Evolutionary conservation across 495 filamentous ascomycete species (phyloP).

Genomic region (Neurospora tetrasperma): DNA sequence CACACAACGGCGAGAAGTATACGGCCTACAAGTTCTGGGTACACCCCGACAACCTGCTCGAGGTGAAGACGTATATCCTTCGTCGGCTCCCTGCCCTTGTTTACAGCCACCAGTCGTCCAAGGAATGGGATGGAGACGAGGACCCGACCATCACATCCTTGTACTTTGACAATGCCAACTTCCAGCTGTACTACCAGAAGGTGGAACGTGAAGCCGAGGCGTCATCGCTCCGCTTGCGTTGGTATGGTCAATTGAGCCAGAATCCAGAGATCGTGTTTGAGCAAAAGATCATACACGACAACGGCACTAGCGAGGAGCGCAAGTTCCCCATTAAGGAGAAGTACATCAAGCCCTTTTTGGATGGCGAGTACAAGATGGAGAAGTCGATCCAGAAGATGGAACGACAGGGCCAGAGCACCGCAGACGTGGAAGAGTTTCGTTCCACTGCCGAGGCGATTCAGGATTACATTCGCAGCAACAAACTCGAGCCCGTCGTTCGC

Average conservation of each 20-base stretch:
- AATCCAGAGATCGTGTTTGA: slow-evolving; percentile 74
- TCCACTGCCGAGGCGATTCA: slow-evolving; percentile 68
- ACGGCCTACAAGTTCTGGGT: slow-evolving; percentile 98
- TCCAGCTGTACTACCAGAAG: slow-evolving; percentile 77
- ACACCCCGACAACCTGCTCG: slow-evolving; percentile 84
- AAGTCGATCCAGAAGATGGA: slow-evolving; percentile 79
- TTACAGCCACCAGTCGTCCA: slow-evolving; percentile 79
- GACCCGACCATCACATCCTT: slow-evolving; percentile 91
- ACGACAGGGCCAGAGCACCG: slow-evolving; percentile 46
- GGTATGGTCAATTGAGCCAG: slow-evolving; percentile 76
- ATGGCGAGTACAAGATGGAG: slow-evolving; percentile 84
- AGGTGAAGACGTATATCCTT: slow-evolving; percentile 90
- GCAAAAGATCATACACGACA: slow-evolving; percentile 75
- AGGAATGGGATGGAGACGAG: slow-evolving; percentile 60
- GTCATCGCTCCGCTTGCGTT: slow-evolving; percentile 75
- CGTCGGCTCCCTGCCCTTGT: slow-evolving; percentile 82
- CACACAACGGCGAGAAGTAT: slow-evolving; percentile 55
- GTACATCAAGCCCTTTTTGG: slow-evolving; percentile 80
- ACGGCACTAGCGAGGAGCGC: slow-evolving; percentile 63
- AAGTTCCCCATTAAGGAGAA: slow-evolving; percentile 84
- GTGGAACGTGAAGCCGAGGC: slow-evolving; percentile 67
- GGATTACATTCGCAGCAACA: slow-evolving; percentile 62
- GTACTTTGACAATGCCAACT: slow-evolving; percentile 85
- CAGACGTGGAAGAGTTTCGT: slow-evolving; percentile 59
- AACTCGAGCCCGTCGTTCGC: slow-evolving; percentile 74